Percentiles rank a stretch among this genome's conserved stretches.
Conservation (phyloP, 2,329 filamentous ascomycete species). For the Ilyonectria robusta region DNA sequence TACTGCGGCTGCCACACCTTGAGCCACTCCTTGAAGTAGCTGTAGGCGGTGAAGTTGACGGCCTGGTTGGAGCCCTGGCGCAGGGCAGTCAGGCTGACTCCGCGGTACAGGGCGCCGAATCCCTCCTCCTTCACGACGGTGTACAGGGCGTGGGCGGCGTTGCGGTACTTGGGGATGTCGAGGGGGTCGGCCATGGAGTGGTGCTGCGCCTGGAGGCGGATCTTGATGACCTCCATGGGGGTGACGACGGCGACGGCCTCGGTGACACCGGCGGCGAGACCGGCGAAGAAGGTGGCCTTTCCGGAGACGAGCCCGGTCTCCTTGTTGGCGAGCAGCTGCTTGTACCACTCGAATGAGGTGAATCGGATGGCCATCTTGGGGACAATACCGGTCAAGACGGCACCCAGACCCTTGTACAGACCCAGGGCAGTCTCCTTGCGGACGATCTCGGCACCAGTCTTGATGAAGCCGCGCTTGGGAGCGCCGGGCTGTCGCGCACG, state of each 20-base stretch:
- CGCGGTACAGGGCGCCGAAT: conserved; percentile 87
- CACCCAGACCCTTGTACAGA: conserved; percentile 98
- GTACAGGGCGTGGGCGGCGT: conserved; percentile 86
- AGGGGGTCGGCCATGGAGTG: conserved; percentile 98
- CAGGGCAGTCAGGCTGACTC: conserved; percentile 92
- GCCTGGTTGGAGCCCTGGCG: conserved; percentile 98
- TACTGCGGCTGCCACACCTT: conserved; percentile 81
- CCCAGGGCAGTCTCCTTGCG: conserved; percentile 91
- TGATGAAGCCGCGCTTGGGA: conserved; percentile 89
- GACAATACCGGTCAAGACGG: conserved; percentile 94
- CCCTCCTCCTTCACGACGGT: conserved; percentile 96
- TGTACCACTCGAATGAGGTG: conserved; percentile 97
- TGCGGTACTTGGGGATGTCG: conserved; percentile 96
- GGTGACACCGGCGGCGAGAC: conserved; percentile 92
- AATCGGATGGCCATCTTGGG: conserved; percentile 99
- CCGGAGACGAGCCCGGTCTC: conserved; percentile 78
- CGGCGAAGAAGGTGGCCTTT: conserved; percentile 79
- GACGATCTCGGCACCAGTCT: conserved; percentile 89
- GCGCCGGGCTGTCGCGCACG: conserved; percentile 86
- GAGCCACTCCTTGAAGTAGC: conserved; percentile 87
- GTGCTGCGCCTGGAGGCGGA: conserved; percentile 96
- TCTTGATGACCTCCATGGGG: conserved; percentile 99
- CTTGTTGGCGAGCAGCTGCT: conserved; percentile 81
- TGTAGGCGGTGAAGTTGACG: conserved; percentile 98
- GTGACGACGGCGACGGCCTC: conserved; percentile 97